A percentile compares a stretch with the other conserved stretches of the same genome.
Conservation (phyloP, 1,284 basidiomycete genomes). For the Sanghuangporus baumii region DNA sequence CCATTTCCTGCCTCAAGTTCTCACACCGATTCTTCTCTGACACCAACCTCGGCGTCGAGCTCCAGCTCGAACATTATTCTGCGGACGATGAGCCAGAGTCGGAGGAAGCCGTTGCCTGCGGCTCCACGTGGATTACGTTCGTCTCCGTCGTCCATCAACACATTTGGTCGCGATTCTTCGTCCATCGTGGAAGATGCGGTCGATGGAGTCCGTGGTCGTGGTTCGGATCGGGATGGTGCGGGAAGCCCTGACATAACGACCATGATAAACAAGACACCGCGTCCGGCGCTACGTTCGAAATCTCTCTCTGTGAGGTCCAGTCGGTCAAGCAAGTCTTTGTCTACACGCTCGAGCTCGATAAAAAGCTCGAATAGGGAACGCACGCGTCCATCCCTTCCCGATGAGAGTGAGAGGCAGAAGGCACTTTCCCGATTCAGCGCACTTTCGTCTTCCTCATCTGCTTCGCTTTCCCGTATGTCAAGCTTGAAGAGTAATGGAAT, state of each 20-base stretch:
- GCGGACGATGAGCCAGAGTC: conserved; percentile 15
- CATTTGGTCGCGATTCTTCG: neutral
- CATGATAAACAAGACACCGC: conserved; percentile 14
- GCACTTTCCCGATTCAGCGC: conserved; percentile 2
- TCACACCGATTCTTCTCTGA: neutral
- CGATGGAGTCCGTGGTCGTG: neutral
- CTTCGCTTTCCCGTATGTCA: neutral
- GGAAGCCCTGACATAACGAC: conserved; percentile 9
- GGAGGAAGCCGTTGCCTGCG: conserved; percentile 10
- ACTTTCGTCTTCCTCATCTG: neutral
- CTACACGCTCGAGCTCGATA: conserved; percentile 2
- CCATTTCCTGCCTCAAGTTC: neutral
- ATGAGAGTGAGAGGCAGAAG: conserved; percentile 4
- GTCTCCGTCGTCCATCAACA: neutral
- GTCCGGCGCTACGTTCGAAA: neutral
- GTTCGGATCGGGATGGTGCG: neutral
- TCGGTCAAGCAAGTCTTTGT: neutral
- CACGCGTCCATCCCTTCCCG: conserved; percentile 3
- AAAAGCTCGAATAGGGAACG: neutral
- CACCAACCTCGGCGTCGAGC: neutral
- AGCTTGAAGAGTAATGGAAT: neutral
- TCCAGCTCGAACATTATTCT: neutral
- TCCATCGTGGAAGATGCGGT: neutral
- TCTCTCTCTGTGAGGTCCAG: neutral
- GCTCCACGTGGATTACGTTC: neutral